These are phyloP conservation scores for Plectosphaerella sp. DNA, from an alignment of 2,329 filamentous ascomycete genomes.

Conservation along the genomic window DNA sequence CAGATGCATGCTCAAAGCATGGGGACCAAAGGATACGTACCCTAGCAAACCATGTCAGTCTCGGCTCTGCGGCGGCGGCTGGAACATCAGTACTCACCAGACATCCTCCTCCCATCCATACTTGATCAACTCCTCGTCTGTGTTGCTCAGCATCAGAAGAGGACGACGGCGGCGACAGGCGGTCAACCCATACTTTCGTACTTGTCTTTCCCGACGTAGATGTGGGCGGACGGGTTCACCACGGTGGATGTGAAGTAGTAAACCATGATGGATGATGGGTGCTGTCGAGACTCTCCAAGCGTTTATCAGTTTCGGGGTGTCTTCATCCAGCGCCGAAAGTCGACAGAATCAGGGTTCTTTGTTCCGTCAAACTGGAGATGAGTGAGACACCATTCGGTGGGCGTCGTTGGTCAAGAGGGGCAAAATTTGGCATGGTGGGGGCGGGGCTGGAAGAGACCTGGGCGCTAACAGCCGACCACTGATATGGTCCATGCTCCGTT, in stretches of 20 bases:
- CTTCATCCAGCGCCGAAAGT: not conserved
- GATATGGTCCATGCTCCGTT: too few species aligned
- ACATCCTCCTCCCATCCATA: slow-evolving; percentile 94
- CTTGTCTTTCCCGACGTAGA: slow-evolving; percentile 99
- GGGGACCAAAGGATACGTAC: too few species aligned
- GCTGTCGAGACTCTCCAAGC: not conserved
- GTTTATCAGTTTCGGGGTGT: not conserved
- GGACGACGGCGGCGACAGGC: slow-evolving; percentile 20
- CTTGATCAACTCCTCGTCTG: slow-evolving; percentile 95
- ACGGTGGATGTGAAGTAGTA: slow-evolving; percentile 91
- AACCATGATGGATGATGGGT: slow-evolving; percentile 61
- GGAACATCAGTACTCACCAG: slow-evolving; percentile 54
- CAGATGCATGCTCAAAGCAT: not conserved
- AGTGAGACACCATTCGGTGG: too few species aligned
- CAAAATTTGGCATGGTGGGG: too few species aligned
- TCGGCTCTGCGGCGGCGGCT: not conserved
- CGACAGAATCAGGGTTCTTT: too few species aligned
- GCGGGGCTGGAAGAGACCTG: too few species aligned
- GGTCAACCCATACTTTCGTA: slow-evolving; percentile 70
- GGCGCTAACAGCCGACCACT: too few species aligned
- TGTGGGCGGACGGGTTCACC: slow-evolving; percentile 75
- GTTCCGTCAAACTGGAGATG: too few species aligned
- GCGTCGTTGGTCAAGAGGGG: too few species aligned
- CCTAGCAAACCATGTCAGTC: not conserved
- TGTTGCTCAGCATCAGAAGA: not conserved